Conservation (phyloP, 352 stramenopile genomes). For the Elongisporangium undulatum region DNA sequence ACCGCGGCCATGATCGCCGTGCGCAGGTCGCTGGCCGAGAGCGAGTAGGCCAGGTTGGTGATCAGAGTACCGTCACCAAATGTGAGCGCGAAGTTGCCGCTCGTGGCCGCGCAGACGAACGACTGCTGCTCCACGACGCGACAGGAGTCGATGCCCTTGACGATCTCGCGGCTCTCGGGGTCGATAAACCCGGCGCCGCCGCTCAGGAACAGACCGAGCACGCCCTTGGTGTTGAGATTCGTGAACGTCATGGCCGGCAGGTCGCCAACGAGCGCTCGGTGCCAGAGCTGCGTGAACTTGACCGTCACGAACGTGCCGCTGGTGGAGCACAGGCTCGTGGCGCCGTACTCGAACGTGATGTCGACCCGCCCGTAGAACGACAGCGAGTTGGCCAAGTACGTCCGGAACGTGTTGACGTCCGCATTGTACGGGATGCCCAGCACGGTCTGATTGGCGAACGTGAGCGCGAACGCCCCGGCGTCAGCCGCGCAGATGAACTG, state of each 20-base stretch:
- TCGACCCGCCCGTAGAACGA: constrained; percentile 37
- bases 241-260: constrained; percentile 59
- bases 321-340: constrained; percentile 42
- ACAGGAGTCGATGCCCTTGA: constrained; percentile 72
- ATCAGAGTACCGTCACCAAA: constrained; percentile 56
- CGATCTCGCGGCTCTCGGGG: constrained; percentile 51
- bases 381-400: constrained; percentile 27
- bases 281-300: constrained; percentile 45
- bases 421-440: constrained; percentile 51
- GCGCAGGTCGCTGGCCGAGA: constrained; percentile 33
- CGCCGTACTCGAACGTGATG: constrained; percentile 35
- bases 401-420: constrained; percentile 50
- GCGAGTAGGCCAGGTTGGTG: constrained; percentile 34
- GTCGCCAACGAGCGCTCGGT: constrained; percentile 48
- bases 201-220: constrained; percentile 38
- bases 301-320: constrained; percentile 57
- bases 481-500: constrained; percentile 77
- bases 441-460: constrained; percentile 49
- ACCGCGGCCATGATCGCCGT: constrained; percentile 36
- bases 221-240: constrained; percentile 42
- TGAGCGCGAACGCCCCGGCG: constrained; percentile 48
- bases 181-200: constrained; percentile 57
- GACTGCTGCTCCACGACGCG: constrained; percentile 55
- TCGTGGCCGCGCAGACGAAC: constrained; percentile 57
- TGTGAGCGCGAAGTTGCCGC: constrained; percentile 60